Evolutionary conservation across 2,329 filamentous ascomycete genomes (phyloP).

Genomic region (Fusarium sp.): DNA sequence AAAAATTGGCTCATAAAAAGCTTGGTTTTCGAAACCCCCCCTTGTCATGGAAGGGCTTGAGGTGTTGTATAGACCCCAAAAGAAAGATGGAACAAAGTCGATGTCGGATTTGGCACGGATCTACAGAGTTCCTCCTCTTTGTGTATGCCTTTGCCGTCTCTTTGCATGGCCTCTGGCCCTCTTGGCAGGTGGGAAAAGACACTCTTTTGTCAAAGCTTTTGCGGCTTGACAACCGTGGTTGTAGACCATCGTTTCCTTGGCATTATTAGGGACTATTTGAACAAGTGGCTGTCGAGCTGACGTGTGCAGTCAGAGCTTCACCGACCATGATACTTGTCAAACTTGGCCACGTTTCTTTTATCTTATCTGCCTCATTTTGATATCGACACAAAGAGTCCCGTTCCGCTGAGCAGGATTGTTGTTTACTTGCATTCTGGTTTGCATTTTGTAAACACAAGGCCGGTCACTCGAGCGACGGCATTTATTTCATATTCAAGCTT

Average conservation of each 20-base stretch:
- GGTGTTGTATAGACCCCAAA: slow-evolving; percentile 6
- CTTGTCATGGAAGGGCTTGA: slow-evolving; percentile 17
- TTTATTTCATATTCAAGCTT: background rate
- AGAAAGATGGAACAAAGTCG: slow-evolving; percentile 12
- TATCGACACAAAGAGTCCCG: background rate
- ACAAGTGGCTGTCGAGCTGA: slow-evolving; percentile 33
- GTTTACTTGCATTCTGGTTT: slow-evolving; percentile 9
- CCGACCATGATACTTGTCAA: background rate
- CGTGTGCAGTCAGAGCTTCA: slow-evolving; percentile 23
- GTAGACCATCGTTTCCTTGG: background rate
- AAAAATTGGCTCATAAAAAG: slow-evolving; percentile 31
- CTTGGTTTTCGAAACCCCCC: slow-evolving; percentile 27
- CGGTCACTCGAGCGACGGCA: slow-evolving; percentile 15
- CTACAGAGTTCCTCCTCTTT: slow-evolving; percentile 2
- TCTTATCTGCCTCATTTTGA: background rate
- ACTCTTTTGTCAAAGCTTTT: slow-evolving; percentile 10
- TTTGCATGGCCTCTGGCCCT: background rate
- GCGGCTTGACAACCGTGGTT: background rate
- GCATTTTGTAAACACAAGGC: slow-evolving; percentile 7
- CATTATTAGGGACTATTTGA: slow-evolving; percentile 6
- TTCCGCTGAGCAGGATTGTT: slow-evolving; percentile 5
- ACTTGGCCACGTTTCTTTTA: too few relatives aligned
- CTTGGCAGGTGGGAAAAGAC: background rate
- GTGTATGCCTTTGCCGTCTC: slow-evolving; percentile 1
- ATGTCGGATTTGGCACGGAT: slow-evolving; percentile 8